Conservation (phyloP, 2,329 filamentous ascomycete genomes). For the Purpureocillium lavendulum region DNA sequence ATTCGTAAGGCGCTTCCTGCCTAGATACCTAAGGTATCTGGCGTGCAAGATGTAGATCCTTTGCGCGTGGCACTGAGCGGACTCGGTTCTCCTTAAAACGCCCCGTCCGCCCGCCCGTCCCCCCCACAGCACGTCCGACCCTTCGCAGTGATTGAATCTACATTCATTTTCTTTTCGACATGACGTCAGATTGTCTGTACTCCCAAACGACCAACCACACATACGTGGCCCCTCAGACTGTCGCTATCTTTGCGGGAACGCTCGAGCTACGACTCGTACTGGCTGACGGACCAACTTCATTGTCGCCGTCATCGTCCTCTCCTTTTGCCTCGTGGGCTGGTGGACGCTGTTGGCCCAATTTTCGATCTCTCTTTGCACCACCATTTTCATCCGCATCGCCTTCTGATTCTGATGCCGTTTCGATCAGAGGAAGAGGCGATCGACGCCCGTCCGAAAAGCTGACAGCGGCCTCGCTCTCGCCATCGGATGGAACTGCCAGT, state of each 20-base stretch:
- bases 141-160: conserved; percentile 13
- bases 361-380: conserved; percentile 15
- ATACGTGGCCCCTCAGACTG: too few relatives aligned
- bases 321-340: conserved; percentile 4
- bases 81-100: too few relatives aligned
- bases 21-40: too few relatives aligned
- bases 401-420: conserved; percentile 15
- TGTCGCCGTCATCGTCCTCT: conserved; percentile 16
- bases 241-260: too few relatives aligned
- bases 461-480: conserved; percentile 51
- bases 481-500: conserved; percentile 43
- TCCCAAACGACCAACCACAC: too few relatives aligned
- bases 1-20: too few relatives aligned
- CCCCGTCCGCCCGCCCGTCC: too few relatives aligned
- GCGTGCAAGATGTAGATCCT: too few relatives aligned
- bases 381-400: conserved; percentile 10
- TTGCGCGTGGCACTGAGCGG: too few relatives aligned
- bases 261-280: too few relatives aligned
- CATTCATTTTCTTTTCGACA: conserved; percentile 14
- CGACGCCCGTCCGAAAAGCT: conserved; percentile 52
- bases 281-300: conserved; percentile 6
- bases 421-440: conserved; percentile 46
- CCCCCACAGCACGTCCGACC: too few relatives aligned
- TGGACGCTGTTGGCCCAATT: neutral
- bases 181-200: conserved; percentile 3